These are phyloP conservation scores for Fusarium falciforme DNA, from an alignment of 2,329 filamentous ascomycete species.

Conservation along the genomic window DNA sequence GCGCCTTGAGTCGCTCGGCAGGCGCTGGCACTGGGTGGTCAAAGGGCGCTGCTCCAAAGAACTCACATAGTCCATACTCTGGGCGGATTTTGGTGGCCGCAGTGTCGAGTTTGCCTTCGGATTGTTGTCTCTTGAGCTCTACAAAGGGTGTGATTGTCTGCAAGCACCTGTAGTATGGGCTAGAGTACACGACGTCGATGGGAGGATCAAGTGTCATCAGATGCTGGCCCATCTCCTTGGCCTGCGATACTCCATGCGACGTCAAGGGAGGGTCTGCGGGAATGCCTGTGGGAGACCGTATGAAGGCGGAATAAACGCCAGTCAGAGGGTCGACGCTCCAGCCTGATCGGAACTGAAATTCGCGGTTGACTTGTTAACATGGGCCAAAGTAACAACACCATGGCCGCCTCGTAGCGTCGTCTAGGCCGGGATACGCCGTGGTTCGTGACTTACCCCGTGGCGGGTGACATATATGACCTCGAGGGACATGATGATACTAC, in stretches of 20 bases:
- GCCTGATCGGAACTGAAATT: slow-evolving; percentile 82
- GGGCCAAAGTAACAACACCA: background rate
- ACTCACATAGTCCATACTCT: slow-evolving; percentile 78
- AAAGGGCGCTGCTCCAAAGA: slow-evolving; percentile 90
- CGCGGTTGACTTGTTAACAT: slow-evolving; percentile 29
- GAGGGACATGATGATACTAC: slow-evolving; percentile 66
- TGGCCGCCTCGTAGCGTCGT: background rate
- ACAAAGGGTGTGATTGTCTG: slow-evolving; percentile 83
- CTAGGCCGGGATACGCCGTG: slow-evolving; percentile 1
- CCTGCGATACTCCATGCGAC: slow-evolving; percentile 86
- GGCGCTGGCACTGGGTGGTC: slow-evolving; percentile 83
- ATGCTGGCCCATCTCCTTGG: slow-evolving; percentile 78
- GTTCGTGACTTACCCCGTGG: slow-evolving; percentile 72
- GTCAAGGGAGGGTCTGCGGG: slow-evolving; percentile 89
- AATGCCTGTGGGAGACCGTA: slow-evolving; percentile 87
- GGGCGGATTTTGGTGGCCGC: slow-evolving; percentile 59
- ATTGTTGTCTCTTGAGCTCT: slow-evolving; percentile 51
- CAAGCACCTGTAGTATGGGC: slow-evolving; percentile 87
- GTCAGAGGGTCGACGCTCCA: slow-evolving; percentile 87
- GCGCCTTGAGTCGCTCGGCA: slow-evolving; percentile 67
- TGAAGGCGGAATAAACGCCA: slow-evolving; percentile 78
- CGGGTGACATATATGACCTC: slow-evolving; percentile 80
- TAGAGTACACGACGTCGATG: slow-evolving; percentile 83
- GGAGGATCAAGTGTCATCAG: slow-evolving; percentile 72
- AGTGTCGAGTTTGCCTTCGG: slow-evolving; percentile 21